Conservation (phyloP, 2,329 filamentous ascomycete genomes). For the Cucurbitaria berberidis region DNA sequence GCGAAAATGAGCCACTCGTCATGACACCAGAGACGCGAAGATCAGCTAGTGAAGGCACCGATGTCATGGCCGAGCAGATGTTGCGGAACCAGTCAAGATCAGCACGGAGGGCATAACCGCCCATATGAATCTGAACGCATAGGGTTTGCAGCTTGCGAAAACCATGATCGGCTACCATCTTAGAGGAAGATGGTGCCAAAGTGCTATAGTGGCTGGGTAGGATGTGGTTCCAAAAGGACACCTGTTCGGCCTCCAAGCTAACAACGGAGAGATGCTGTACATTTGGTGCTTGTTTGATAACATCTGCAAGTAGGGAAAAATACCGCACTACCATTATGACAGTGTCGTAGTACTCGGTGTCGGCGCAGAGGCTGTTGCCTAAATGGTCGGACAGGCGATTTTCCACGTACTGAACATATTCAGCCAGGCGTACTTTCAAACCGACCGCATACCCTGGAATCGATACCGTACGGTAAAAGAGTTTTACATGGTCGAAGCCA, state of each 20-base stretch:
- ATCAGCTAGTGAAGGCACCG: conserved; percentile 15
- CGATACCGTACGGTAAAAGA: conserved; percentile 25
- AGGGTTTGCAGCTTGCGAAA: conserved; percentile 23
- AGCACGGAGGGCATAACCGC: neutral
- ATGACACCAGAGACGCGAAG: conserved; percentile 21
- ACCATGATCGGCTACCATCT: conserved; percentile 1
- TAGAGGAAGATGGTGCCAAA: neutral
- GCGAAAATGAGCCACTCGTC: neutral
- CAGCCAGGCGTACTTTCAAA: conserved; percentile 5
- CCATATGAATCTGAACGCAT: conserved; percentile 23
- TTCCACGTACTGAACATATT: conserved; percentile 32
- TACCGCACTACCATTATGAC: conserved; percentile 18
- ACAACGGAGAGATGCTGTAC: conserved; percentile 30
- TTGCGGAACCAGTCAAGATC: conserved; percentile 5
- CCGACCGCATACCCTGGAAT: neutral
- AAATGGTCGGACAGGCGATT: conserved; percentile 30
- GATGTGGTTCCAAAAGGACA: conserved; percentile 32
- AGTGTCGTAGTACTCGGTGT: conserved; percentile 2
- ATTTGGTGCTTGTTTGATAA: conserved; percentile 25
- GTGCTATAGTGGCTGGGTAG: neutral
- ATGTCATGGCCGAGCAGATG: conserved; percentile 11
- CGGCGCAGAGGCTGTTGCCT: conserved; percentile 25
- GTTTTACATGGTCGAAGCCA: conserved; percentile 18
- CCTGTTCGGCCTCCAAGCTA: conserved; percentile 23
- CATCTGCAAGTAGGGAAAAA: conserved; percentile 23